Conservation (phyloP, 805 yeast species). For the Metschnikowia proteae region DNA sequence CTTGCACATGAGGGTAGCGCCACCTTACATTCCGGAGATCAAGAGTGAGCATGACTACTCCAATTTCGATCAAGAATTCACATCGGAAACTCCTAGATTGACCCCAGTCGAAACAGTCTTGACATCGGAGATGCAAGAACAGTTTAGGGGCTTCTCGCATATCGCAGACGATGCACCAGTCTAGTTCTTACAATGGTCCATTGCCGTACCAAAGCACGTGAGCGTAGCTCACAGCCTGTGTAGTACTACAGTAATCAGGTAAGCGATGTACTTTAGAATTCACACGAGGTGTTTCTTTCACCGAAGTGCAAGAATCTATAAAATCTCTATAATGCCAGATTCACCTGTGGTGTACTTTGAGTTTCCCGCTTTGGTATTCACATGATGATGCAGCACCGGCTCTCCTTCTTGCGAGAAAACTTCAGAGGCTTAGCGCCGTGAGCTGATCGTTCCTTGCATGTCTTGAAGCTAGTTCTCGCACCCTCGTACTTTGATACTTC, state of each 20-base stretch:
- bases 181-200: conserved; percentile 9
- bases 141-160: conserved; percentile 95
- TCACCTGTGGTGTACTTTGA: conserved; percentile 1
- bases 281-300: not conserved
- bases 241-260: not conserved
- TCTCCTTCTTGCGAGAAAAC: not conserved
- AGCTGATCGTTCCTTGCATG: not conserved
- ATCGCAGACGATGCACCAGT: conserved; percentile 57
- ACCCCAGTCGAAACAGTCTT: conserved; percentile 91
- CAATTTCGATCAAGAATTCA: conserved; percentile 91
- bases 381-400: conserved; percentile 20
- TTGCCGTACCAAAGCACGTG: not conserved
- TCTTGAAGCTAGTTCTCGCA: not conserved
- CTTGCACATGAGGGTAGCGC: conserved; percentile 62
- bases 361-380: conserved; percentile 2
- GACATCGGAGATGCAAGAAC: conserved; percentile 87
- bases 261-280: not conserved
- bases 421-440: not conserved
- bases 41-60: conserved; percentile 86
- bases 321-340: conserved; percentile 1
- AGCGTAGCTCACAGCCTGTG: not conserved
- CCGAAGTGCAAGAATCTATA: conserved; percentile 1
- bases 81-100: conserved; percentile 88
- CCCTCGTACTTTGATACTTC: not conserved
- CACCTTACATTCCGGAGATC: conserved; percentile 89